A percentile compares a stretch with the other conserved stretches of the same genome.
phyloP scores from a whole-genome alignment of 73 alveolate species.

The Tetrahymena elliotti region DNA sequence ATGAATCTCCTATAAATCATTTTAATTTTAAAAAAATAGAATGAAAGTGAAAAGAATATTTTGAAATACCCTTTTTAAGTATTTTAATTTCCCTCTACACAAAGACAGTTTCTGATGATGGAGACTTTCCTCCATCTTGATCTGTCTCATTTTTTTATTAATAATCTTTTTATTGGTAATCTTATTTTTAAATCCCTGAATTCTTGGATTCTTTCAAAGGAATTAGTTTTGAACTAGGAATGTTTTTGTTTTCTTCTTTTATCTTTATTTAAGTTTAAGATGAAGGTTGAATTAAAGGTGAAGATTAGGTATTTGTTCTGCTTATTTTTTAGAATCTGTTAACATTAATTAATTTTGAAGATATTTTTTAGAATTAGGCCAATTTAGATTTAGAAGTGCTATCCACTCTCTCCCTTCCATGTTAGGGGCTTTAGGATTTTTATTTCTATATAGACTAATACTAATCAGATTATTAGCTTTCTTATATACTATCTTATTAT shows the following conservation, averaged over 20 bases:
- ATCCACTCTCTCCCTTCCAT: not conserved
- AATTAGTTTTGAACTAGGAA: no score
- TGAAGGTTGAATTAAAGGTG: not conserved
- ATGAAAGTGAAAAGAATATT: no score
- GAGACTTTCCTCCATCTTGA: not conserved
- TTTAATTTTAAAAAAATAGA: no score
- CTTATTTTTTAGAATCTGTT: not conserved
- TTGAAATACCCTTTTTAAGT: not conserved
- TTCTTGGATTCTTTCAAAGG: not conserved
- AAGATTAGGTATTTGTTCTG: not conserved
- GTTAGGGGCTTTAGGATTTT: not conserved
- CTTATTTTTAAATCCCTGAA: not conserved
- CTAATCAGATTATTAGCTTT: not conserved
- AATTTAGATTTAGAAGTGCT: not conserved
- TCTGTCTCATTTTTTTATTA: not conserved
- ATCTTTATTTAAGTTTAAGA: not conserved
- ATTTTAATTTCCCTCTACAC: not conserved
- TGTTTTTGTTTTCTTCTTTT: not conserved
- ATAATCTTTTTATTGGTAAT: not conserved
- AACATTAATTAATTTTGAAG: not conserved
- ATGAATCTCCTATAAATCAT: not conserved
- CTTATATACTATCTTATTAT: not conserved
- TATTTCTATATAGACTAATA: not conserved
- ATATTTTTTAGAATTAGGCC: not conserved
- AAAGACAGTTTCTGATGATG: not conserved